Evolutionary conservation across 1,139 yeast genomes (phyloP).

Genomic region (Martiniozyma asiatica): DNA sequence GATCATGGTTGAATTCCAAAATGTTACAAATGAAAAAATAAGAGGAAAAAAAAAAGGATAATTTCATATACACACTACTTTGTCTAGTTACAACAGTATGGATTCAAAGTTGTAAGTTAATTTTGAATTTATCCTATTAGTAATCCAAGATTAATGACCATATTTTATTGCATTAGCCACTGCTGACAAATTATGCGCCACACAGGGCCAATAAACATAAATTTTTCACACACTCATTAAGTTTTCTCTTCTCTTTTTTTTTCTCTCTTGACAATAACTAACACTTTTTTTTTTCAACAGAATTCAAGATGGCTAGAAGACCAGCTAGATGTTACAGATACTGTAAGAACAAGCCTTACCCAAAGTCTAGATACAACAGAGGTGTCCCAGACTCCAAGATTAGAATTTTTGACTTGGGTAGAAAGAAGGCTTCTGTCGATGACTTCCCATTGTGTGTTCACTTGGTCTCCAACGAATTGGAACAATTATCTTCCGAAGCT

Average conservation of each 20-base stretch:
- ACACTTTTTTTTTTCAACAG: conserved; percentile 9
- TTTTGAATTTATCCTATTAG: too few species aligned
- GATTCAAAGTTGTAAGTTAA: too few species aligned
- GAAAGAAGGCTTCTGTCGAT: conserved; percentile 99
- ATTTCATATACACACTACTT: too few species aligned
- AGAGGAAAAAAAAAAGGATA: too few species aligned
- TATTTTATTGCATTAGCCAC: too few species aligned
- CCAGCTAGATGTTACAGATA: conserved; percentile 99
- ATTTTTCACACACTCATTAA: not conserved
- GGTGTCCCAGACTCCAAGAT: conserved; percentile 99
- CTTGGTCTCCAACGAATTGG: conserved; percentile 97
- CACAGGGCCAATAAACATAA: not conserved
- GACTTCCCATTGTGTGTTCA: conserved; percentile 99
- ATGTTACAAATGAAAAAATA: too few species aligned
- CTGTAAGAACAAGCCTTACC: conserved; percentile 99
- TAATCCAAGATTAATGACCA: too few species aligned
- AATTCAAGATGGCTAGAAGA: conserved; percentile 96
- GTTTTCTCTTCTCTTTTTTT: not conserved
- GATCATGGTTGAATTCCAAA: too few species aligned
- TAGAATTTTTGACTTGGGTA: conserved; percentile 98
- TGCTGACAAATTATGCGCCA: too few species aligned
- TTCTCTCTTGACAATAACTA: conserved; percentile 7
- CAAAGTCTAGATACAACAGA: conserved; percentile 99
- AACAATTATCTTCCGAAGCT: conserved; percentile 99
- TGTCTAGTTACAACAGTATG: too few species aligned